Evolutionary conservation across 139 green algal species (phyloP), one percentile per base, ranked within the genome.

Genomic region (Ettlia oleoabundans): DNA sequence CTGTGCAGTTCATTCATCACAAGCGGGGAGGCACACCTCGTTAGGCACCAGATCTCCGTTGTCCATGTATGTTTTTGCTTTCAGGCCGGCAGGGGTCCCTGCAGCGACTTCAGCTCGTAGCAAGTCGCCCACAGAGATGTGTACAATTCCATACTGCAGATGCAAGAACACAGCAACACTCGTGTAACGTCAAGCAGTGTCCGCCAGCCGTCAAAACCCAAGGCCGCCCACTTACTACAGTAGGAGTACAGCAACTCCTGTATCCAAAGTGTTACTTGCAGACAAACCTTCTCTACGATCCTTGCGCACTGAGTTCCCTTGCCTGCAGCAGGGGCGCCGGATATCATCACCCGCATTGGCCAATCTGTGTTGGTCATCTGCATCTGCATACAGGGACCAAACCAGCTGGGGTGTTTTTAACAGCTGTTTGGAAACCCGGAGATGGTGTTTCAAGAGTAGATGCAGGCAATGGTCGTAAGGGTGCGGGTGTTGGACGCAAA

Each of bases 111-210:
- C 94, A 26, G 95, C 97, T n/a, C 97, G 91, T 72, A 99, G 91
- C 47, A 99, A 84, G 82, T 99, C 97, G 21, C 97, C 97, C 8
- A 95, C 96, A 8, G 94, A 98, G 52, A 99, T 98, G 89, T 99
- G 97, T 41, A 95, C 90, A 28, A 99, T 86, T 10, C 89, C 90
- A 83, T 96, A 99, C 94, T 99, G 90, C 85, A 86, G 41, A 2
- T 68, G 28, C 21, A 55, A 0, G 55, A 58, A 58, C 47, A 58
- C 47, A 58, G n/a, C n/a, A n/a, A n/a, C n/a, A n/a, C n/a, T n/a
- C n/a, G n/a, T n/a, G n/a, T n/a, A n/a, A n/a, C n/a, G n/a, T n/a
- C n/a, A n/a, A n/a, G n/a, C n/a, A n/a, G n/a, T n/a, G n/a, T n/a
- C n/a, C n/a, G n/a, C n/a, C n/a, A n/a, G n/a, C n/a, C n/a, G n/a